Percentiles rank a stretch among this genome's conserved stretches.
Evolutionary conservation across 371 early-diverging fungal genomes (phyloP).

Genomic region (Mucor velutinosus): DNA sequence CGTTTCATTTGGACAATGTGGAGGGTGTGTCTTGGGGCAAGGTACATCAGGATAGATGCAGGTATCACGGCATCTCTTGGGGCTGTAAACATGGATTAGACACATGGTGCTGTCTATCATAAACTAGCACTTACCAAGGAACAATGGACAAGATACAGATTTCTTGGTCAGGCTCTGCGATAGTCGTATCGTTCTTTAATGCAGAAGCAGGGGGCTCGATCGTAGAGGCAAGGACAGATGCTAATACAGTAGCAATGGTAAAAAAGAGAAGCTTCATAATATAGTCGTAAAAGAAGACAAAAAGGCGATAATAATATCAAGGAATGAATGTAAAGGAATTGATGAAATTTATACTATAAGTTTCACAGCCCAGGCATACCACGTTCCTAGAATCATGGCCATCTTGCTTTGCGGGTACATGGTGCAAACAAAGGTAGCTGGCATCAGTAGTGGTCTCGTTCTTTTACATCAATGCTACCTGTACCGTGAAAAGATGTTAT

Average conservation of each 20-base stretch:
- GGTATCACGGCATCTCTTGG: not conserved
- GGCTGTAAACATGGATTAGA: not conserved
- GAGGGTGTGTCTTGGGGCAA: conserved; percentile 6
- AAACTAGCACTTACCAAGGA: conserved; percentile 9
- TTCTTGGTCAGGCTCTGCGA: not conserved
- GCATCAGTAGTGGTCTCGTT: no score
- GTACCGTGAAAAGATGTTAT: no score
- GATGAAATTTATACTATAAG: not conserved
- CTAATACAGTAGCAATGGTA: not conserved
- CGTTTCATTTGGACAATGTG: conserved; percentile 8
- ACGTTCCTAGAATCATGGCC: not conserved
- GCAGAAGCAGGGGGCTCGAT: not conserved
- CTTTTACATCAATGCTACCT: no score
- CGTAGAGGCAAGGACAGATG: not conserved
- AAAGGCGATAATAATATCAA: not conserved
- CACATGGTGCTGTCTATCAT: not conserved
- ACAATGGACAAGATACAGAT: conserved; percentile 10
- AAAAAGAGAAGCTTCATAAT: not conserved
- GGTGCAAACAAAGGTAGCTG: no score
- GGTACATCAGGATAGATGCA: conserved; percentile 17
- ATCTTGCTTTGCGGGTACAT: no score
- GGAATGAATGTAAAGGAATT: not conserved
- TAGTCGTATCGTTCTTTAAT: not conserved
- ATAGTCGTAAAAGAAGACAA: not conserved
- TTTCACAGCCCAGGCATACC: no score